A percentile compares a stretch with the other conserved stretches of the same genome.
phyloP scores from a whole-genome alignment of 371 early-diverging fungal species.

The Circinella umbellata region DNA sequence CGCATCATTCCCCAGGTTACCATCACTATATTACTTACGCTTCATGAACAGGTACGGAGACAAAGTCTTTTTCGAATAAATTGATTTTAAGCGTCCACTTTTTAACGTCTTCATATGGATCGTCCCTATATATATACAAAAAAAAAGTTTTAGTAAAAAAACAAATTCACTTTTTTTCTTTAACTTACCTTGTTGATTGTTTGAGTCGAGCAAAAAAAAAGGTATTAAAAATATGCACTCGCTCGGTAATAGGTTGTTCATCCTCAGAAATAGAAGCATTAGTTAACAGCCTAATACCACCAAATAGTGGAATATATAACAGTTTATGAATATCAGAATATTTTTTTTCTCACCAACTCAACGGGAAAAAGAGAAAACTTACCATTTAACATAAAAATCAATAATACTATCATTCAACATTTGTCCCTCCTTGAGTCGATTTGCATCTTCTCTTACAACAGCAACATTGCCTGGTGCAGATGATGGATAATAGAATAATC shows the following conservation, averaged over 20 bases:
- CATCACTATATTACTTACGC: constrained; percentile 40
- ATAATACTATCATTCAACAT: constrained; percentile 66
- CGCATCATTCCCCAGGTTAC: neutral
- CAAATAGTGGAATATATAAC: no score
- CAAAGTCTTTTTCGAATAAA: constrained; percentile 61
- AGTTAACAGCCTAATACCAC: constrained; percentile 9
- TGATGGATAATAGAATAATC: constrained; percentile 30
- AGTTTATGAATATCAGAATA: neutral
- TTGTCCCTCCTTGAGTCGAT: constrained; percentile 52
- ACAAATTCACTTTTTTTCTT: neutral
- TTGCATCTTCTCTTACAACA: constrained; percentile 43
- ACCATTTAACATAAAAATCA: constrained; percentile 59
- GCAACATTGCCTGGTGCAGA: constrained; percentile 31
- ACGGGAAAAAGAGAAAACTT: no score
- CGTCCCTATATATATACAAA: constrained; percentile 4
- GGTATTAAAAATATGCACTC: constrained; percentile 54
- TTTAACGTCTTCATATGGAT: constrained; percentile 56
- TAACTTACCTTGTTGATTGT: constrained; percentile 20
- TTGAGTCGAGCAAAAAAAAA: constrained; percentile 62
- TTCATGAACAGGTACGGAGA: constrained; percentile 72
- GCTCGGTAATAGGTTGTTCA: neutral
- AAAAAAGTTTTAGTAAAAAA: neutral
- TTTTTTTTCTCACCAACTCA: no score
- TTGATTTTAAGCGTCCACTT: constrained; percentile 68
- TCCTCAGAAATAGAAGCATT: neutral